A percentile compares a stretch with the other conserved stretches of the same genome.
Conservation (phyloP, 2,329 filamentous ascomycete species). For the Cadophora gregata region DNA sequence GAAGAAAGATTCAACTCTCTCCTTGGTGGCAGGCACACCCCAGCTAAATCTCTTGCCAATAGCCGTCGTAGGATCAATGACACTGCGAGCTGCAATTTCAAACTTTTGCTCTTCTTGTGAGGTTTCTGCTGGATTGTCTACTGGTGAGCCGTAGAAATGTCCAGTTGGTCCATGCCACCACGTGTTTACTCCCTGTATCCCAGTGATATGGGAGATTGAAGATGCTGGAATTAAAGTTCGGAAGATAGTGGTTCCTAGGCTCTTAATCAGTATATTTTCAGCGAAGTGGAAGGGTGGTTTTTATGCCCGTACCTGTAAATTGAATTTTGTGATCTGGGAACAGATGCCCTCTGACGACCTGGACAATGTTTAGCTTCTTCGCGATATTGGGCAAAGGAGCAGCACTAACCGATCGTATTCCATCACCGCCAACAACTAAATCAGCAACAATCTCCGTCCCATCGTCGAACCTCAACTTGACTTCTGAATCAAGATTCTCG, state of each 20-base stretch:
- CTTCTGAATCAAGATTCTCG: conserved; percentile 46
- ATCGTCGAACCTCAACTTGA: conserved; percentile 54
- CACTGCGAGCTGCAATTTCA: conserved; percentile 49
- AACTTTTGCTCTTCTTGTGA: conserved; percentile 43
- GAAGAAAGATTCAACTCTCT: conserved; percentile 48
- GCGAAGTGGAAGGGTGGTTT: not conserved
- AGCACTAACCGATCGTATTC: conserved; percentile 54
- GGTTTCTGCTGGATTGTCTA: conserved; percentile 42
- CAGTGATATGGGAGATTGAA: conserved; percentile 42
- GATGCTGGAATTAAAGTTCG: conserved; percentile 50
- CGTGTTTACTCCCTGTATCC: conserved; percentile 44
- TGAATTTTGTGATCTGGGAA: conserved; percentile 52
- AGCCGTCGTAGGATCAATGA: conserved; percentile 43
- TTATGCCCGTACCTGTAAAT: conserved; percentile 50
- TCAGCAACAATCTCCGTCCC: conserved; percentile 49
- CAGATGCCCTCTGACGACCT: conserved; percentile 50
- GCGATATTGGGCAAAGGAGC: not conserved
- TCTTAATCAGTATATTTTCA: too few species aligned
- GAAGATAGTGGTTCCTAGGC: conserved; percentile 54
- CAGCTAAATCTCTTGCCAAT: conserved; percentile 46
- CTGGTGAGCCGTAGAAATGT: conserved; percentile 51
- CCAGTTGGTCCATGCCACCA: conserved; percentile 53
- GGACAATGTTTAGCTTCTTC: not conserved
- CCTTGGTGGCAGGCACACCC: conserved; percentile 48
- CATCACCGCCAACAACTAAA: conserved; percentile 58